Percentiles rank a stretch among this genome's conserved stretches.
Conservation (phyloP, 2,329 filamentous ascomycete species). For the Fusarium domesticum region DNA sequence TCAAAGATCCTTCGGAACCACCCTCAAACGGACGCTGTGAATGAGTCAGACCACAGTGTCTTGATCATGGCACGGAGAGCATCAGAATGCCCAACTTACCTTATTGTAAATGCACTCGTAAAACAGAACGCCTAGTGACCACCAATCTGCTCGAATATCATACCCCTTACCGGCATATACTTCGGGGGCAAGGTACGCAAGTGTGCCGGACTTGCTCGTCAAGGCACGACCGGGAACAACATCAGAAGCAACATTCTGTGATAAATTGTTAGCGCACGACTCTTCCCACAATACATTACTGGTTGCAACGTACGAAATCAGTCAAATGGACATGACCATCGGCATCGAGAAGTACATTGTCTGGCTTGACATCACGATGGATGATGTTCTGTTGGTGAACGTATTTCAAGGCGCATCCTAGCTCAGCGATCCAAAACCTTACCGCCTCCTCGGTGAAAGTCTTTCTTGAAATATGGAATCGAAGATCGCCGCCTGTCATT, state of each 20-base stretch:
- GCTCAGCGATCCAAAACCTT: constrained; percentile 92
- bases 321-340: constrained; percentile 96
- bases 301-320: constrained; percentile 97
- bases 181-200: constrained; percentile 93
- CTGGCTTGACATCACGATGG: constrained; percentile 87
- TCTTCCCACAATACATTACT: too few species aligned
- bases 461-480: constrained; percentile 97
- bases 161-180: constrained; percentile 92
- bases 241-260: constrained; percentile 92
- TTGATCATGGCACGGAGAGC: too few species aligned
- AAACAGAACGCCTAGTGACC: constrained; percentile 96
- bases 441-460: constrained; percentile 97
- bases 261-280: constrained; percentile 8
- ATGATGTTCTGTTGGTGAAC: constrained; percentile 85
- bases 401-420: constrained; percentile 87
- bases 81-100: too few species aligned
- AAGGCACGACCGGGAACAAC: constrained; percentile 77
- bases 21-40: constrained; percentile 88
- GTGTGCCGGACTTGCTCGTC: constrained; percentile 93
- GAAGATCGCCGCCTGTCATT: constrained; percentile 94
- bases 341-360: constrained; percentile 83
- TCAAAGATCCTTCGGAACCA: constrained; percentile 76
- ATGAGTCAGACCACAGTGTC: constrained; percentile 10
- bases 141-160: constrained; percentile 91
- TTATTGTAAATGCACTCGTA: constrained; percentile 99